Evolutionary conservation across 768 basidiomycete genomes (phyloP).

Genomic region (Asterophora lycoperdoides): DNA sequence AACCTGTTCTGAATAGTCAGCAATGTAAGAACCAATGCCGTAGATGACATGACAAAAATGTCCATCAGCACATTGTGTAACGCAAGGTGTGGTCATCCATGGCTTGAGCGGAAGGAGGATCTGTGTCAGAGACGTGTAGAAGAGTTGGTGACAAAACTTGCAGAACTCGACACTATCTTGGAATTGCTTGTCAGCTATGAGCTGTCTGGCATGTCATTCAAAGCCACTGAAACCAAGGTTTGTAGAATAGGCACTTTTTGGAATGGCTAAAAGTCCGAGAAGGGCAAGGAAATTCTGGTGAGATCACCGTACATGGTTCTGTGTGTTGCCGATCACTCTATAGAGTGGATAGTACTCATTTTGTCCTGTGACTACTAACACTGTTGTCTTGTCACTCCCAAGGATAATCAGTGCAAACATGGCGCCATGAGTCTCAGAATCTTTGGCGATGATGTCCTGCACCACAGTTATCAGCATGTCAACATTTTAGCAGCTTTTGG

Average conservation of each 20-base stretch:
- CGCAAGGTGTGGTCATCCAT: constrained; percentile 19
- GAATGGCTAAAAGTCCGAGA: constrained; percentile 8
- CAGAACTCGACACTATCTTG: too few species aligned
- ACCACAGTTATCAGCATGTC: neutral
- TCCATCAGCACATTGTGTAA: constrained; percentile 24
- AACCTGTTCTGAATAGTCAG: constrained; percentile 25
- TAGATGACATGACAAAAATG: constrained; percentile 21
- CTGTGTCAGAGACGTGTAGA: constrained; percentile 17
- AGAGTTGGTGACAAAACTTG: constrained; percentile 17
- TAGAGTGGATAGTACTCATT: constrained; percentile 34
- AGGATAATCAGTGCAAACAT: constrained; percentile 30
- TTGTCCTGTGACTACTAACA: constrained; percentile 34
- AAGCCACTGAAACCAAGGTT: too few species aligned
- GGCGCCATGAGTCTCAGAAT: constrained; percentile 21
- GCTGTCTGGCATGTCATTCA: neutral
- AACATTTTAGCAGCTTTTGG: neutral
- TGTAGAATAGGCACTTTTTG: constrained; percentile 2
- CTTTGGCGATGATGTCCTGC: constrained; percentile 23
- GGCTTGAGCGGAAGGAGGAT: constrained; percentile 18
- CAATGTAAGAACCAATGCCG: constrained; percentile 25
- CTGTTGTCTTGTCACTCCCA: constrained; percentile 36
- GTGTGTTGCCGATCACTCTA: constrained; percentile 27
- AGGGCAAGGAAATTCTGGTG: constrained; percentile 25
- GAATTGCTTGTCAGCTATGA: constrained; percentile 1
- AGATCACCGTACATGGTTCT: constrained; percentile 27